phyloP scores from a whole-genome alignment of 176 grass and related monocot genomes.

The Coix lacrymajobi region DNA sequence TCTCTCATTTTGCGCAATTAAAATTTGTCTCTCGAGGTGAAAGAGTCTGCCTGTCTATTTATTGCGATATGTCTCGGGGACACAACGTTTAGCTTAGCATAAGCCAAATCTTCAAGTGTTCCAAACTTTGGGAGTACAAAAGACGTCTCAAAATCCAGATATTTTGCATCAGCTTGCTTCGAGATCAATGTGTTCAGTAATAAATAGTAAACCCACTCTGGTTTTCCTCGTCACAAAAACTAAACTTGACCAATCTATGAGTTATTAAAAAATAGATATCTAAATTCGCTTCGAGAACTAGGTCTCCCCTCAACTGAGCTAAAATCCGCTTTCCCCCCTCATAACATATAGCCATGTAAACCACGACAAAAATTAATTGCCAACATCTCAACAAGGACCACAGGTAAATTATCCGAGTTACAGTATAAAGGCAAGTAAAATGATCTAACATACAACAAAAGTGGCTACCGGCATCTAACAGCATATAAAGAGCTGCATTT shows the following conservation, averaged over 20 bases:
- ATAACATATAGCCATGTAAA: background rate
- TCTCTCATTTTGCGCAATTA: background rate
- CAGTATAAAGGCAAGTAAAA: background rate
- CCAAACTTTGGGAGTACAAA: background rate
- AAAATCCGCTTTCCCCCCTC: background rate
- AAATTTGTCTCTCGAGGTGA: too few species aligned
- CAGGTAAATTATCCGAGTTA: background rate
- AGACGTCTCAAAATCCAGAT: background rate
- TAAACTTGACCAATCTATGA: background rate
- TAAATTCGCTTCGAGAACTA: background rate
- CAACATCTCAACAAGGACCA: background rate
- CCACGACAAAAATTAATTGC: background rate
- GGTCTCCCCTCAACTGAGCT: background rate
- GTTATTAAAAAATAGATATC: background rate
- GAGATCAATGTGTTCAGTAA: background rate
- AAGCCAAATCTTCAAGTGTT: too few species aligned
- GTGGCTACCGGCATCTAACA: background rate
- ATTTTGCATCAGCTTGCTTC: background rate
- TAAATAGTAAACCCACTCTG: background rate
- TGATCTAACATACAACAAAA: slow-evolving; percentile 7
- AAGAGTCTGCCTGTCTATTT: too few species aligned
- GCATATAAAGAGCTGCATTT: background rate
- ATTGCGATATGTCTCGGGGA: too few species aligned
- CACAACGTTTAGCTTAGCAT: too few species aligned
- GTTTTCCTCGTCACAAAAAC: background rate